Evolutionary conservation across 2,329 filamentous ascomycete genomes (phyloP).

Genomic region (Colletotrichum sidae): DNA sequence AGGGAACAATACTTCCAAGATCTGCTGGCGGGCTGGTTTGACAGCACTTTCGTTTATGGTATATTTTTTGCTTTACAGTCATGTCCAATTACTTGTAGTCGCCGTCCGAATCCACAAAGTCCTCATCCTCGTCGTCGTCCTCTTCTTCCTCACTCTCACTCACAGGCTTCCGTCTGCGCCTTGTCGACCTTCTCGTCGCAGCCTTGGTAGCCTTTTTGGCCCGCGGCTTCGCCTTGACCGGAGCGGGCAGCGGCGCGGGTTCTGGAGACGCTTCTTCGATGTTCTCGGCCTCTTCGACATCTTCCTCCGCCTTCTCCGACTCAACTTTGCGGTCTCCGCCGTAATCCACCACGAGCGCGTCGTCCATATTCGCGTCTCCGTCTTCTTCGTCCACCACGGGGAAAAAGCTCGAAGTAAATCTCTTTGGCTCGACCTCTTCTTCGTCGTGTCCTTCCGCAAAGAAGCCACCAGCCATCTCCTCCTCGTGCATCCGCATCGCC

Average conservation of each 20-base stretch:
- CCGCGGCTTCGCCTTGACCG: conserved; percentile 28
- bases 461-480: conserved; percentile 71
- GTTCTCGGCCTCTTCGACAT: background rate
- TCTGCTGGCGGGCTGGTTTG: background rate
- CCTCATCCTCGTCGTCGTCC: conserved; percentile 20
- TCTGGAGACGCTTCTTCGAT: conserved; percentile 1
- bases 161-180: conserved; percentile 20
- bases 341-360: conserved; percentile 50
- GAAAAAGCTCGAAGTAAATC: conserved; percentile 60
- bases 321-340: conserved; percentile 5
- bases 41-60: too few species aligned
- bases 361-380: conserved; percentile 48
- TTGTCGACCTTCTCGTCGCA: conserved; percentile 24
- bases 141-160: conserved; percentile 32
- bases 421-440: conserved; percentile 52
- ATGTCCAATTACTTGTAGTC: conserved; percentile 19
- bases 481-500: conserved; percentile 49
- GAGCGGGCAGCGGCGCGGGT: conserved; percentile 15
- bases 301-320: conserved; percentile 4
- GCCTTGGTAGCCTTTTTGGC: conserved; percentile 21
- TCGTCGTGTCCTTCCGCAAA: conserved; percentile 67
- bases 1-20: background rate
- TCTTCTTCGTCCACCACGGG: conserved; percentile 58
- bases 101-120: conserved; percentile 29
- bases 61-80: too few species aligned